phyloP scores from a whole-genome alignment of 306 rosid species.

The Pyrus pyrifolia region DNA sequence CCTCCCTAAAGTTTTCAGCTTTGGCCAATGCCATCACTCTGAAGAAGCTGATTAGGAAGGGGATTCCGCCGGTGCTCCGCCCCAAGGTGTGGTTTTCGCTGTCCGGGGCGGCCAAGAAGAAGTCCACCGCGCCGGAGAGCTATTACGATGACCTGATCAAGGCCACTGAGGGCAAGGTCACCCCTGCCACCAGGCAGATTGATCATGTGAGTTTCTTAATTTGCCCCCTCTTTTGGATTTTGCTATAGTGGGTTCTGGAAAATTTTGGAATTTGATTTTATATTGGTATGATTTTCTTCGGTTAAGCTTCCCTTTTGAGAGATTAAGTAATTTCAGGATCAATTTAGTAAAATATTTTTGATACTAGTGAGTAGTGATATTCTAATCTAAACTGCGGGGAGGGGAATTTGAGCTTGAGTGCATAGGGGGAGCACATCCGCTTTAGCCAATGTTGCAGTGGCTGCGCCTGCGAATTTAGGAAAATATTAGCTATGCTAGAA shows the following conservation, averaged over 20 bases:
- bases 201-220: slow-evolving; percentile 67
- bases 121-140: slow-evolving; percentile 95
- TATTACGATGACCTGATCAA: slow-evolving; percentile 76
- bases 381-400: too few species aligned
- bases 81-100: slow-evolving; percentile 96
- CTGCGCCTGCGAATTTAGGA: background rate
- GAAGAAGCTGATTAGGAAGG: slow-evolving; percentile 86
- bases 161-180: slow-evolving; percentile 92
- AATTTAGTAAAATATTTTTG: background rate
- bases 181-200: slow-evolving; percentile 93
- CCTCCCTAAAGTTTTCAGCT: slow-evolving; percentile 75
- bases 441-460: too few species aligned
- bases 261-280: background rate
- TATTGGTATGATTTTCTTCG: background rate
- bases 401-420: too few species aligned
- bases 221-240: background rate
- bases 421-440: too few species aligned
- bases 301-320: background rate
- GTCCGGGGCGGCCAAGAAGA: slow-evolving; percentile 97
- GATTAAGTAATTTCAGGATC: background rate
- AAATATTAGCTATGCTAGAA: background rate
- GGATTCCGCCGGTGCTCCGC: slow-evolving; percentile 87
- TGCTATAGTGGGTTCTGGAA: background rate
- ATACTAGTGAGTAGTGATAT: background rate
- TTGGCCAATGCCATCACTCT: slow-evolving; percentile 78